Base-by-base conservation (phyloP, 129 eudicot species). In the Glebionis coronaria region DNA sequence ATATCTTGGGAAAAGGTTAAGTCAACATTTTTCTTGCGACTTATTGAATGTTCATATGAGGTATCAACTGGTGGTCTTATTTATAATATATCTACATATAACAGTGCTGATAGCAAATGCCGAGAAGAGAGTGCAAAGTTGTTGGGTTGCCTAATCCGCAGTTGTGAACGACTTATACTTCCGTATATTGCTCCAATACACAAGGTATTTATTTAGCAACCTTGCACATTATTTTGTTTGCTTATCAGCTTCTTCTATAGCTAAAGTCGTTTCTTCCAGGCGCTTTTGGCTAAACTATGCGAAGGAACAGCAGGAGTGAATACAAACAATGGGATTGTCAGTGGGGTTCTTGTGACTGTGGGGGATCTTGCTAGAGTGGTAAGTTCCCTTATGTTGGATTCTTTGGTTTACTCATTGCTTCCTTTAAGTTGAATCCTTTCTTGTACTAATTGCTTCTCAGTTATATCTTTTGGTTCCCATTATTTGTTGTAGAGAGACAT, bases 281-380 rank as follows among this genome's bases (percentile, higher is more conserved):
- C 97, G 18, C 91, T 93, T 69, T 81, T 86, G 74, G 95, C 89
- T 53, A 93, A 93, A 80, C 83, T 93, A 50, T 75, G 79, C 2
- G 97, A 93, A 73, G 98, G 98, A 75, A 80, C 98, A 69, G 73
- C 96, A 27, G 94, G 96, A 56, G 81, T 78, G 52, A 88, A 76
- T 78, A 95, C 90, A 64, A 93, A 93, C 78, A 86, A 71, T 81
- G 98, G 98, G 75, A 82, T 88, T 69, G 81, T 93, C 20, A 81
- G 86, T 67, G 98, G 97, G 61, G 95, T 93, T 70, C 90, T 93
- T 65, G 91, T 86, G 57, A 93, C 97, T 51, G 95, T 93, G 54
- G 98, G 98, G 62, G 95, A 93, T 84, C 90, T 93, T 67, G 97
- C 98, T 28, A 82, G 96, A 88, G 98, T 88, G 95, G 98, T 88